phyloP scores from a whole-genome alignment of 306 rosid genomes.

The Cicer bijugum region DNA sequence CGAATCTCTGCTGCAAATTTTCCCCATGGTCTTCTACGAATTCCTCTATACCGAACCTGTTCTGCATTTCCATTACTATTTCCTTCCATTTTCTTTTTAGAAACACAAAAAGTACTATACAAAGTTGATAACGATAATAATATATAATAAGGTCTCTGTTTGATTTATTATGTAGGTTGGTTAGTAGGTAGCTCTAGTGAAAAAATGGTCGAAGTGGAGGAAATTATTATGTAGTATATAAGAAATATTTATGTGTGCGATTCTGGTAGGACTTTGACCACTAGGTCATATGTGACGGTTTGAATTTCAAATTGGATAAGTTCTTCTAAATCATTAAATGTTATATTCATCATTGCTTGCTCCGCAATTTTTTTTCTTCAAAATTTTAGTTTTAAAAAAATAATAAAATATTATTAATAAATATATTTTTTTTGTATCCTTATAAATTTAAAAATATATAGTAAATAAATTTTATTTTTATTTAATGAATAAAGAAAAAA shows the following conservation, averaged over 20 bases:
- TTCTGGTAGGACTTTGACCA: constrained; percentile 43
- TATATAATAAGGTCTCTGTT: not conserved
- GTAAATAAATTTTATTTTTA: too few relatives aligned
- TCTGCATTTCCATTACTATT: constrained; percentile 36
- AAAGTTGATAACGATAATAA: not conserved
- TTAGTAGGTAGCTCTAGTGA: not conserved
- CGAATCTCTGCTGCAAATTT: constrained; percentile 93
- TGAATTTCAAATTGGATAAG: constrained; percentile 41
- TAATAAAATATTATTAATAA: too few relatives aligned
- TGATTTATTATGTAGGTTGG: not conserved
- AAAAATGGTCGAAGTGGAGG: not conserved
- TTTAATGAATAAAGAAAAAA: too few relatives aligned
- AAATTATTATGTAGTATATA: not conserved
- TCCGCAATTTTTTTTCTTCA: too few relatives aligned
- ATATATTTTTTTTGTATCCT: too few relatives aligned
- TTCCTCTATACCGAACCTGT: constrained; percentile 64
- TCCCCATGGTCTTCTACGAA: constrained; percentile 89
- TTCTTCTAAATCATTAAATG: too few relatives aligned
- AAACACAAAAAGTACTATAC: not conserved
- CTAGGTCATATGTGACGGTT: constrained; percentile 50
- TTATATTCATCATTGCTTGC: too few relatives aligned
- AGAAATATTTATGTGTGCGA: not conserved
- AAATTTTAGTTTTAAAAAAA: too few relatives aligned
- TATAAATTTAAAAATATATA: too few relatives aligned
- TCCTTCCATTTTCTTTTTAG: constrained; percentile 50